These are phyloP conservation scores for Hypoxylon sp. DNA, from an alignment of 2,329 filamentous ascomycete species.

Conservation along the genomic window DNA sequence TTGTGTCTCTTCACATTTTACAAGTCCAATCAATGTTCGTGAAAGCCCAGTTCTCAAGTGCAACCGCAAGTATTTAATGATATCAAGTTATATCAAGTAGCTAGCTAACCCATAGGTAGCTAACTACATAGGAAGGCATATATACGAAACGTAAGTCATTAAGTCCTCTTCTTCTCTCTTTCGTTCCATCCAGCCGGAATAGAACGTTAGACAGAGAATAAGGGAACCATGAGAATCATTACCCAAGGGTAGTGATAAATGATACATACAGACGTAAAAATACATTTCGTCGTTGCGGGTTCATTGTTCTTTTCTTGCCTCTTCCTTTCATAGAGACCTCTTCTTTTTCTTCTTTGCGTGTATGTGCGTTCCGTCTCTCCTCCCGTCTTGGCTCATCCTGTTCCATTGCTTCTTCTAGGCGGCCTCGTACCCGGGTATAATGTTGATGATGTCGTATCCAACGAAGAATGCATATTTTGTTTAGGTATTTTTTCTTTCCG, in stretches of 20 bases:
- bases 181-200: neutral
- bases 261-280: conserved; percentile 16
- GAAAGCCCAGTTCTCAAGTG: neutral
- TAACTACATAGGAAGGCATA: conserved; percentile 12
- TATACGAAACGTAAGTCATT: conserved; percentile 28
- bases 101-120: neutral
- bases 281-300: conserved; percentile 31
- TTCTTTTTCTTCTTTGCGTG: conserved; percentile 12
- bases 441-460: conserved; percentile 14
- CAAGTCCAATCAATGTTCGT: neutral
- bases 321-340: neutral
- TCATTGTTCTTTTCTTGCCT: conserved; percentile 5
- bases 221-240: conserved; percentile 19
- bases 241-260: conserved; percentile 7
- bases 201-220: neutral
- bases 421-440: conserved; percentile 38
- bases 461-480: conserved; percentile 5
- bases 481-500: neutral
- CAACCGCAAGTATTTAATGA: neutral
- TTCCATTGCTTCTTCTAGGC: conserved; percentile 6
- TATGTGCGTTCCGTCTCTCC: conserved; percentile 2
- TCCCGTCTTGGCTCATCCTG: conserved; percentile 9
- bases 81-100: neutral
- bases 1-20: neutral
- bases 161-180: conserved; percentile 6